Evolutionary conservation across 257 asterid species (phyloP).

Genomic region (Gynochthodes officinalis): DNA sequence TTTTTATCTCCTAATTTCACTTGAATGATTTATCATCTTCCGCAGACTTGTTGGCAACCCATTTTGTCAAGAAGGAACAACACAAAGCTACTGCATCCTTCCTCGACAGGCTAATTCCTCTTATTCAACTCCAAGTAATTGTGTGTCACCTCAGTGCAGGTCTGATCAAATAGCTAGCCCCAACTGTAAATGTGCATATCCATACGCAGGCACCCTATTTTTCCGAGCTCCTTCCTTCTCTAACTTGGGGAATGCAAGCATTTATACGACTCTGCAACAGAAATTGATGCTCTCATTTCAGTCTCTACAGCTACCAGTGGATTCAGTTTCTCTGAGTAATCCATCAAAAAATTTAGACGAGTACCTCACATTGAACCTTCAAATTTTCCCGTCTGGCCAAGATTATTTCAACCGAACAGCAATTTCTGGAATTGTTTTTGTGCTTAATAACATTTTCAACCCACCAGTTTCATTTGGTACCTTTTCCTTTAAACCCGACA

Average conservation of each 20-base stretch:
- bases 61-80: conserved; percentile 38
- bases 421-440: conserved; percentile 51
- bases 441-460: conserved; percentile 73
- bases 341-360: conserved; percentile 42
- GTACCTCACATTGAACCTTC: conserved; percentile 53
- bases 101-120: conserved; percentile 25
- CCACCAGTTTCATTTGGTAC: conserved; percentile 75
- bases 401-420: conserved; percentile 57
- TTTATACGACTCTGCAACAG: conserved; percentile 36
- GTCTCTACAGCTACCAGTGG: conserved; percentile 54
- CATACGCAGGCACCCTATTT: conserved; percentile 59
- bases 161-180: conserved; percentile 53
- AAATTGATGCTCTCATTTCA: conserved; percentile 41
- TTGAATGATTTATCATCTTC: conserved; percentile 6
- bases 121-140: conserved; percentile 56
- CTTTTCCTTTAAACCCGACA: conserved; percentile 41
- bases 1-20: not conserved
- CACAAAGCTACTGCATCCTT: conserved; percentile 42
- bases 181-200: conserved; percentile 66
- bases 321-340: conserved; percentile 58
- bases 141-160: conserved; percentile 42
- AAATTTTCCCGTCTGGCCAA: conserved; percentile 57
- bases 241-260: conserved; percentile 46
- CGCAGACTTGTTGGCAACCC: conserved; percentile 65
- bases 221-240: conserved; percentile 84